Percentiles rank a stretch among this genome's conserved stretches.
phyloP scores from a whole-genome alignment of 345 rosid genomes.

The Melaleuca quinquenervia region DNA sequence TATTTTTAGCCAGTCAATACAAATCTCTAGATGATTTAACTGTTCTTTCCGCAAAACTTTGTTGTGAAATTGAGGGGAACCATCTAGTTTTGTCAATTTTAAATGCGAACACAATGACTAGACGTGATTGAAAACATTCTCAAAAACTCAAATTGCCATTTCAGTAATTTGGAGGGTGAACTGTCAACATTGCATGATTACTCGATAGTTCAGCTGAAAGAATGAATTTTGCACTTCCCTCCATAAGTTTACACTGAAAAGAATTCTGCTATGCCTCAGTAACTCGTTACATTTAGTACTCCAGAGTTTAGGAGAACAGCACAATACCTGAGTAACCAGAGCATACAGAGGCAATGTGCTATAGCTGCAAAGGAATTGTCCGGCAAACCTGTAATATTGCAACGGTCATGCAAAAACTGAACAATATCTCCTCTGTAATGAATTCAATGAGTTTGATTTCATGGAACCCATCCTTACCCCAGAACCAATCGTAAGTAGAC shows the following conservation, averaged over 20 bases:
- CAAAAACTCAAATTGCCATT: background rate
- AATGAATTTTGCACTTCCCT: background rate
- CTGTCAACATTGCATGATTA: background rate
- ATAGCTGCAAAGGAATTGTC: slow-evolving; percentile 93
- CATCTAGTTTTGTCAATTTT: background rate
- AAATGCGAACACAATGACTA: background rate
- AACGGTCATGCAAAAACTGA: background rate
- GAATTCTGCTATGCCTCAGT: background rate
- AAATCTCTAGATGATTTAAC: background rate
- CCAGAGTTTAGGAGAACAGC: background rate
- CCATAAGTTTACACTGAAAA: background rate
- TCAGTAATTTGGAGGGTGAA: background rate
- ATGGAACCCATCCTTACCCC: slow-evolving; percentile 40
- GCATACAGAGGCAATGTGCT: slow-evolving; percentile 95
- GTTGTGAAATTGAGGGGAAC: background rate
- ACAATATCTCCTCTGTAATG: background rate
- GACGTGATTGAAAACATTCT: background rate
- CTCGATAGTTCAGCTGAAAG: background rate
- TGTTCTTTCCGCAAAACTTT: background rate
- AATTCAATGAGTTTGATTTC: background rate
- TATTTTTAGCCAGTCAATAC: background rate
- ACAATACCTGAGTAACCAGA: slow-evolving; percentile 73
- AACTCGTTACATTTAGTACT: background rate
- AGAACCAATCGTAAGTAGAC: slow-evolving; percentile 65
- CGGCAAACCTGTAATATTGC: slow-evolving; percentile 44